These are phyloP conservation scores for Skeletonema grethae DNA, from an alignment of 108 stramenopile species.

Conservation along the genomic window DNA sequence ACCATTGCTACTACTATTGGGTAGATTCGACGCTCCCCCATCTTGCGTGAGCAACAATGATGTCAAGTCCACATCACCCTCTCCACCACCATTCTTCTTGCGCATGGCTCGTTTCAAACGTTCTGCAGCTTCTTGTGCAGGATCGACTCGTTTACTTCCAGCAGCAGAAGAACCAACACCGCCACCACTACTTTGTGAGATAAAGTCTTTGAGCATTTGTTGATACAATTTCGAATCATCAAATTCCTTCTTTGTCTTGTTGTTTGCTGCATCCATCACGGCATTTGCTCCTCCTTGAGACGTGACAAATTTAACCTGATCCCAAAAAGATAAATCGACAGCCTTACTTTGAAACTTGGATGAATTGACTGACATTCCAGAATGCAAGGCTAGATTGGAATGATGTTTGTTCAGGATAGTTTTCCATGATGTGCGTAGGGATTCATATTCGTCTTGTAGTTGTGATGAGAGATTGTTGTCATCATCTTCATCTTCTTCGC, in stretches of 20 bases:
- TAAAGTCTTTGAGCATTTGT: conserved; percentile 88
- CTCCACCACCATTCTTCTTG: conserved; percentile 41
- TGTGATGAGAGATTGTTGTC: conserved; percentile 6
- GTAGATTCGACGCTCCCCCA: conserved; percentile 1
- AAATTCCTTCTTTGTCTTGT: conserved; percentile 33
- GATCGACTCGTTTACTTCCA: conserved; percentile 24
- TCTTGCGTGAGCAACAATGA: conserved; percentile 10
- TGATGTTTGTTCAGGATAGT: conserved; percentile 67
- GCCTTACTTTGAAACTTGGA: conserved; percentile 57
- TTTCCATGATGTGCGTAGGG: conserved; percentile 62
- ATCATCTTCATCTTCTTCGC: background rate
- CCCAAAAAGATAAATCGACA: conserved; percentile 63
- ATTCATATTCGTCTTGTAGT: conserved; percentile 63
- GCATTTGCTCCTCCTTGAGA: conserved; percentile 19
- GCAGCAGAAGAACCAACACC: conserved; percentile 11
- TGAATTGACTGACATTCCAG: conserved; percentile 51
- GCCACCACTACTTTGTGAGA: conserved; percentile 33
- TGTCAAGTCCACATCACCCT: conserved; percentile 28
- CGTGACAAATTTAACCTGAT: conserved; percentile 45
- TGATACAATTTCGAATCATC: conserved; percentile 95
- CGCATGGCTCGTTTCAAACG: conserved; percentile 44
- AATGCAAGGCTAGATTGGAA: conserved; percentile 60
- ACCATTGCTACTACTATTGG: conserved; percentile 10
- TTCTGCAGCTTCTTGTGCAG: conserved; percentile 45
- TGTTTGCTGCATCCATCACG: conserved; percentile 19